These are phyloP conservation scores for Fomitopsis serialis DNA, from an alignment of 768 basidiomycete species.

Conservation along the genomic window DNA sequence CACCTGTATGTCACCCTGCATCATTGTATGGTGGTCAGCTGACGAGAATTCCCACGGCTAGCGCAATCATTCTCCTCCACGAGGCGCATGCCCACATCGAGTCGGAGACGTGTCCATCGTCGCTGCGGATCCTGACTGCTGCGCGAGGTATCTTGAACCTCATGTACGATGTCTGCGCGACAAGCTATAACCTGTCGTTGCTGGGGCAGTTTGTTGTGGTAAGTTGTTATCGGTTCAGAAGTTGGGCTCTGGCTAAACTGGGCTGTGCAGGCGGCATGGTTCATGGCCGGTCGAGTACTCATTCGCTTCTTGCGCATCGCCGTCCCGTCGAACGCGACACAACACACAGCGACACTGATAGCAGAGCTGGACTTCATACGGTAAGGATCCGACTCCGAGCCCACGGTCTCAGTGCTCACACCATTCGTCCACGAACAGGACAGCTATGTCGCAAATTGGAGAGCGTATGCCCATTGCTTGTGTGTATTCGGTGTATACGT, in stretches of 20 bases:
- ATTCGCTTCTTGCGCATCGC: slow-evolving; percentile 63
- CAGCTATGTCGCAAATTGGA: background rate
- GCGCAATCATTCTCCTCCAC: slow-evolving; percentile 65
- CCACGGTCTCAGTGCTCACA: background rate
- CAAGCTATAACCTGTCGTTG: slow-evolving; percentile 67
- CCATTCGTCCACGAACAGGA: background rate
- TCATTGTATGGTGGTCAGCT: slow-evolving; percentile 15
- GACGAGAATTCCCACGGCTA: slow-evolving; percentile 30
- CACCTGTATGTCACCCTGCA: slow-evolving; percentile 13
- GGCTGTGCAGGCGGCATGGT: slow-evolving; percentile 39
- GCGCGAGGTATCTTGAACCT: slow-evolving; percentile 63
- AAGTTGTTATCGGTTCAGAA: slow-evolving; percentile 16
- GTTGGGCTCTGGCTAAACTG: background rate
- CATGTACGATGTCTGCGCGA: slow-evolving; percentile 60
- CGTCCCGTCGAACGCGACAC: slow-evolving; percentile 47
- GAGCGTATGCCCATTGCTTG: slow-evolving; percentile 62
- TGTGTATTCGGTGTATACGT: slow-evolving; percentile 18
- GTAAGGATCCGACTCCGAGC: slow-evolving; percentile 40
- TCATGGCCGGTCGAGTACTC: slow-evolving; percentile 59
- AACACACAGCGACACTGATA: slow-evolving; percentile 52
- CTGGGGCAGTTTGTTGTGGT: slow-evolving; percentile 67
- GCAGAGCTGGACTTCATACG: slow-evolving; percentile 63
- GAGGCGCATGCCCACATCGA: slow-evolving; percentile 69
- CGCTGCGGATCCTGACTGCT: slow-evolving; percentile 61
- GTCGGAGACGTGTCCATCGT: slow-evolving; percentile 56